Percentiles rank a stretch among this genome's conserved stretches.
Evolutionary conservation across 768 basidiomycete genomes (phyloP).

Genomic region (Tricholoma sp.): DNA sequence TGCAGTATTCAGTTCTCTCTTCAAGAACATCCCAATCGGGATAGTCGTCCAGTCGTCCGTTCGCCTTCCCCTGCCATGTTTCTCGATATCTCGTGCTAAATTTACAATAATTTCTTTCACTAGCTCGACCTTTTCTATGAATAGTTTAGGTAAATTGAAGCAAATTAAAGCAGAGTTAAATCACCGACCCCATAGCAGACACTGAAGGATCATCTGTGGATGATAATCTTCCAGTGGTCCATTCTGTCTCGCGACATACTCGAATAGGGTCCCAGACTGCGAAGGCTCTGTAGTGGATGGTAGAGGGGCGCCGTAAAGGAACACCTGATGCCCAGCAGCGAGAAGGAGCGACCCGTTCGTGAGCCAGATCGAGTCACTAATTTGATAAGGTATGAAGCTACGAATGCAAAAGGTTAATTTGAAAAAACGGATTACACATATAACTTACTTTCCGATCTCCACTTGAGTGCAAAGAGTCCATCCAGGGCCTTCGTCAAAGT

Average conservation of each 20-base stretch:
- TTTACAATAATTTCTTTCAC: constrained; percentile 79
- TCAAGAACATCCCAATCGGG: constrained; percentile 53
- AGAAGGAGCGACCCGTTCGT: constrained; percentile 78
- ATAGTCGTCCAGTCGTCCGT: constrained; percentile 41
- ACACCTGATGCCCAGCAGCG: constrained; percentile 80
- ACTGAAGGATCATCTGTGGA: constrained; percentile 90
- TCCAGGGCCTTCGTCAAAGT: constrained; percentile 77
- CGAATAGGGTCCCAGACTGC: constrained; percentile 56
- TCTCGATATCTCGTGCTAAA: constrained; percentile 43
- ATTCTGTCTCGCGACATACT: constrained; percentile 76
- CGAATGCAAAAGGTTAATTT: background rate
- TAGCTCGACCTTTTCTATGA: constrained; percentile 72
- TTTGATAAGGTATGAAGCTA: constrained; percentile 73
- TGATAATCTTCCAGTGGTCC: constrained; percentile 90
- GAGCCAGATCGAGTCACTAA: constrained; percentile 90
- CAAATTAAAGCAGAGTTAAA: background rate
- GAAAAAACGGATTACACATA: background rate
- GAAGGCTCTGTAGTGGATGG: constrained; percentile 11
- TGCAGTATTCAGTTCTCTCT: constrained; percentile 23
- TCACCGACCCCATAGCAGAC: constrained; percentile 78
- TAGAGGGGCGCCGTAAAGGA: constrained; percentile 59
- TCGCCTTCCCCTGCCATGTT: constrained; percentile 16
- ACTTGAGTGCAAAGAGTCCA: constrained; percentile 73
- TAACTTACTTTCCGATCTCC: constrained; percentile 62
- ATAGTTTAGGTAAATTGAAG: background rate